These are phyloP conservation scores for Diaporthe ilicicola DNA, from an alignment of 2,329 filamentous ascomycete genomes.

Conservation along the genomic window DNA sequence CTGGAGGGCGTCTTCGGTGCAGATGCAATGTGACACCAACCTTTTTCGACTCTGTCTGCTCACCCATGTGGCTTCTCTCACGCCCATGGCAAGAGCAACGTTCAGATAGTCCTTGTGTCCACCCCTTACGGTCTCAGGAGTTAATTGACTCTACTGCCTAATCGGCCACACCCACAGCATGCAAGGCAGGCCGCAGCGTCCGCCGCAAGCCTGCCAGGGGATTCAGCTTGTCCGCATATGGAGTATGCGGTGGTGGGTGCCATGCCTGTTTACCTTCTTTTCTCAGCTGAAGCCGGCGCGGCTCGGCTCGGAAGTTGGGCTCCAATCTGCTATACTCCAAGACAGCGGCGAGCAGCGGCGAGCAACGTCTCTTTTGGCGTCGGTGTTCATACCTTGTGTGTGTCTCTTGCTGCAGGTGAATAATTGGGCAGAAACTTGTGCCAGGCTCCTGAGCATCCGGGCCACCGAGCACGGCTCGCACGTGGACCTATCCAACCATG, in stretches of 20 bases:
- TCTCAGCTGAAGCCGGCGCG: not conserved
- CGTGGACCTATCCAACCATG: not conserved
- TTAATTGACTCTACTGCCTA: slow-evolving; percentile 5
- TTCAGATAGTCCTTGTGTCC: slow-evolving; percentile 6
- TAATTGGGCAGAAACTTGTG: not conserved
- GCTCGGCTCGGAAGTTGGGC: not conserved
- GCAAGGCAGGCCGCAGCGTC: slow-evolving; percentile 4
- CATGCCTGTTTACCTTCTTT: not conserved
- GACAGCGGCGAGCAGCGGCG: slow-evolving; percentile 1
- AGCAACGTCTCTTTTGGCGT: not conserved
- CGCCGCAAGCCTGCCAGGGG: not conserved
- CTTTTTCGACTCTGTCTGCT: not conserved
- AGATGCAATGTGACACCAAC: slow-evolving; percentile 28
- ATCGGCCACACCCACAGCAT: slow-evolving; percentile 4
- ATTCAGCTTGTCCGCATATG: not conserved
- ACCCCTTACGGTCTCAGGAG: slow-evolving; percentile 13
- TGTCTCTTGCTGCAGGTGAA: not conserved
- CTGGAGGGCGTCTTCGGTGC: slow-evolving; percentile 6
- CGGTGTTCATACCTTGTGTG: not conserved
- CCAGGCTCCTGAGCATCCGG: not conserved
- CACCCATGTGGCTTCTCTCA: not conserved
- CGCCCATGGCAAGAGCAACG: not conserved
- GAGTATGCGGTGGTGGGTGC: not conserved
- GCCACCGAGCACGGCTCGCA: not conserved
- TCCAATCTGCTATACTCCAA: slow-evolving; percentile 5